Conservation (phyloP, 495 filamentous ascomycete species). For the Penicillium odoratum region DNA sequence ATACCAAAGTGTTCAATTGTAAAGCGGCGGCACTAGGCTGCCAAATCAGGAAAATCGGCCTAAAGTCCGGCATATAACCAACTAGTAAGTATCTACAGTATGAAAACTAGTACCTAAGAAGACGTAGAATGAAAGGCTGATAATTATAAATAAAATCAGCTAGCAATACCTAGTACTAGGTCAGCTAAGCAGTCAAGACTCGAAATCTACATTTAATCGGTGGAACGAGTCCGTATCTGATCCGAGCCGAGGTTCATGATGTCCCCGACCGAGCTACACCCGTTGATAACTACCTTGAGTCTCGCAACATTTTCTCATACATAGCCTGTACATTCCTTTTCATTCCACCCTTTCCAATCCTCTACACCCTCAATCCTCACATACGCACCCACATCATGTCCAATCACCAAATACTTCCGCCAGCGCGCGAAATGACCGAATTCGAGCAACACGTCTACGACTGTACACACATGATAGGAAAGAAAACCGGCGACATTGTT, state of each 20-base stretch:
- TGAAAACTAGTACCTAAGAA: too few relatives aligned
- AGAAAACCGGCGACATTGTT: constrained; percentile 25
- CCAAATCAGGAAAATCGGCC: too few relatives aligned
- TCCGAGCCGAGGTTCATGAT: neutral
- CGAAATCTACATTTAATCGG: too few relatives aligned
- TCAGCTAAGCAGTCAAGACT: too few relatives aligned
- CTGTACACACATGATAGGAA: constrained; percentile 26
- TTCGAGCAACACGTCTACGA: constrained; percentile 38
- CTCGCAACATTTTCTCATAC: neutral
- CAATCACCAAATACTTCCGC: constrained; percentile 19
- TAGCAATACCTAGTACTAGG: too few relatives aligned
- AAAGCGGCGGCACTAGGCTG: too few relatives aligned
- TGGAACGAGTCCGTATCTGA: too few relatives aligned
- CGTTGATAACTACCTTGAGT: neutral
- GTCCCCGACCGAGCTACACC: neutral
- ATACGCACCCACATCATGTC: constrained; percentile 17
- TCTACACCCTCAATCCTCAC: neutral
- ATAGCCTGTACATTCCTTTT: neutral
- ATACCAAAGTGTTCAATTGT: too few relatives aligned
- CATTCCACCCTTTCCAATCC: neutral
- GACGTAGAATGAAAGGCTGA: too few relatives aligned
- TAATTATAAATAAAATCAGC: too few relatives aligned
- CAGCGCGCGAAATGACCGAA: constrained; percentile 31
- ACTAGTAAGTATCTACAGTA: too few relatives aligned
- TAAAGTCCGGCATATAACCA: too few relatives aligned